phyloP scores from a whole-genome alignment of 257 asterid genomes.

The Solanum lycopersicoides region DNA sequence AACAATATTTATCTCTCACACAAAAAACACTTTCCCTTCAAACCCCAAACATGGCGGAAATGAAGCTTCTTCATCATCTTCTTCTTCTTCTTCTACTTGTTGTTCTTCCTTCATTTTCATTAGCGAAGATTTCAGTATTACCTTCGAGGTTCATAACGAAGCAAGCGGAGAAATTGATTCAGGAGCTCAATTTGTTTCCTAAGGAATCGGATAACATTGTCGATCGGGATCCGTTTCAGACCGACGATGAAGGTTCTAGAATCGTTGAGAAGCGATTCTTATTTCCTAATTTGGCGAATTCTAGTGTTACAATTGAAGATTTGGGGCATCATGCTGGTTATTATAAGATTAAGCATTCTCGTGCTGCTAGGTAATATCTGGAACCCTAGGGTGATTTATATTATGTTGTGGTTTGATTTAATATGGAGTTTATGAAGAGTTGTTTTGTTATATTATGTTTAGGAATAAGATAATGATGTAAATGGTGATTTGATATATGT shows the following conservation, averaged over 20 bases:
- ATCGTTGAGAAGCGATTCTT: conserved; percentile 62
- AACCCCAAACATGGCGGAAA: neutral
- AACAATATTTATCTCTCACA: neutral
- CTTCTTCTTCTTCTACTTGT: conserved; percentile 14
- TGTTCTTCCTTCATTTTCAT: conserved; percentile 18
- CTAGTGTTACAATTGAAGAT: conserved; percentile 39
- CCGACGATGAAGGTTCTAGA: neutral
- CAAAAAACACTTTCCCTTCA: neutral
- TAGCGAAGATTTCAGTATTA: conserved; percentile 41
- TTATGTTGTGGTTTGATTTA: neutral
- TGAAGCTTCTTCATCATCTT: conserved; percentile 14
- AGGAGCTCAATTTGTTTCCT: conserved; percentile 69
- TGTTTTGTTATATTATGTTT: neutral
- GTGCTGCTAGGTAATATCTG: conserved; percentile 51
- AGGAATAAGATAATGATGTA: neutral
- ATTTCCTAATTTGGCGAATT: conserved; percentile 46
- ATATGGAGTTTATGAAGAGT: neutral
- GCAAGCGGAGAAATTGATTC: conserved; percentile 55
- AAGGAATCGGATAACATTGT: conserved; percentile 40
- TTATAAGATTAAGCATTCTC: conserved; percentile 70
- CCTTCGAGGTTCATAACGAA: conserved; percentile 25
- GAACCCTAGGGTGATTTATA: neutral
- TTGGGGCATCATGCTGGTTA: conserved; percentile 92
- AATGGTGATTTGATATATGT: neutral
- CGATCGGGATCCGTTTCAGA: conserved; percentile 5